phyloP scores from a whole-genome alignment of 768 basidiomycete species.

The Suillus lakei region DNA sequence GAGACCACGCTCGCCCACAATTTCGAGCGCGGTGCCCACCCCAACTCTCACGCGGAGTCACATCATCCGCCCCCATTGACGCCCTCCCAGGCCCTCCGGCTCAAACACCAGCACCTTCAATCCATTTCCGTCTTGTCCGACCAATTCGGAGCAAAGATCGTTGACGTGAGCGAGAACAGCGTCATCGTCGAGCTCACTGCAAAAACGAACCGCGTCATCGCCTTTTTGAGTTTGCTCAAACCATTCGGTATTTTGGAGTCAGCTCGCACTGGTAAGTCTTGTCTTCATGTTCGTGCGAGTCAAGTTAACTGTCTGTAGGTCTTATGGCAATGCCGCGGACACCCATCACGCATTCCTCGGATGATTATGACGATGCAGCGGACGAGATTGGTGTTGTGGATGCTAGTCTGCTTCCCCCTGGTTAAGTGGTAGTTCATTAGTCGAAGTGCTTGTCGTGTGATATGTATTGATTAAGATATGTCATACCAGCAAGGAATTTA shows the following conservation, averaged over 20 bases:
- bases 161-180: slow-evolving; percentile 93
- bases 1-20: slow-evolving; percentile 77
- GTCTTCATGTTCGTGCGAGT: slow-evolving; percentile 5
- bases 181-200: slow-evolving; percentile 95
- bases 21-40: slow-evolving; percentile 67
- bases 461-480: slow-evolving; percentile 1
- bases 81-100: slow-evolving; percentile 84
- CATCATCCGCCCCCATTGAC: slow-evolving; percentile 46
- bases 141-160: slow-evolving; percentile 92
- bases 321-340: slow-evolving; percentile 99
- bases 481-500: not conserved
- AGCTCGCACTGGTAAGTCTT: slow-evolving; percentile 81
- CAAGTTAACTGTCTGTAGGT: slow-evolving; percentile 49
- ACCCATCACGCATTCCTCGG: slow-evolving; percentile 67
- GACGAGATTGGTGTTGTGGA: slow-evolving; percentile 72
- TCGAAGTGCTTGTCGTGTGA: not conserved
- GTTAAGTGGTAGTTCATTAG: slow-evolving; percentile 48
- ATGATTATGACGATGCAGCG: slow-evolving; percentile 60
- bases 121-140: slow-evolving; percentile 83
- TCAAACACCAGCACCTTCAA: slow-evolving; percentile 87
- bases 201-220: slow-evolving; percentile 90
- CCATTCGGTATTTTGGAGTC: slow-evolving; percentile 97
- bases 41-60: slow-evolving; percentile 32
- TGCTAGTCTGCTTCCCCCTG: slow-evolving; percentile 91
- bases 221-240: slow-evolving; percentile 88